phyloP scores from a whole-genome alignment of 1,284 basidiomycete genomes.

The Cutaneotrichosporon mucoides region DNA sequence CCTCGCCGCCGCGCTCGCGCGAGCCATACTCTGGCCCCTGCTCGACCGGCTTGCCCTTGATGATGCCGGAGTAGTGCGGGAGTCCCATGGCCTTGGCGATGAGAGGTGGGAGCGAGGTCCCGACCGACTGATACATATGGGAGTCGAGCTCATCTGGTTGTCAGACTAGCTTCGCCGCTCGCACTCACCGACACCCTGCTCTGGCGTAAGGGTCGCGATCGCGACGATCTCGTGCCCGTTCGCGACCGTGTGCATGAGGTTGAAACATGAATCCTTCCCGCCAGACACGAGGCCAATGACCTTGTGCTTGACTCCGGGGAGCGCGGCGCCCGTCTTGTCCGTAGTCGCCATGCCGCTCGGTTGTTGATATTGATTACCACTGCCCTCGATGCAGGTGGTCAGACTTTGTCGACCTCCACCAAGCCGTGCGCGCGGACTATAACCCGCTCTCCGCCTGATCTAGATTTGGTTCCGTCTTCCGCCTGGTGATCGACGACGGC shows the following conservation, averaged over 20 bases:
- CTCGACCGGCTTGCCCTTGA: constrained; percentile 75
- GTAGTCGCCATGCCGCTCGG: no score
- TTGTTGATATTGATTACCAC: no score
- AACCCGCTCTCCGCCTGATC: no score
- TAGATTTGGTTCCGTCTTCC: no score
- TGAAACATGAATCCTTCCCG: constrained; percentile 98
- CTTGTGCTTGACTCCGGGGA: constrained; percentile 54
- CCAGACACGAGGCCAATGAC: constrained; percentile 93
- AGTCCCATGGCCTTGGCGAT: constrained; percentile 80
- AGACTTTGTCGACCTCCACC: no score
- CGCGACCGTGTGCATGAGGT: constrained; percentile 78
- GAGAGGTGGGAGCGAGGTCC: constrained; percentile 85
- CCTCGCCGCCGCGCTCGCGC: constrained; percentile 42
- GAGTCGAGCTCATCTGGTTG: constrained; percentile 91
- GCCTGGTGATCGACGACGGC: no score
- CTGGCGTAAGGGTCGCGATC: constrained; percentile 81
- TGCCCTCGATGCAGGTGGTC: no score
- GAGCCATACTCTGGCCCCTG: constrained; percentile 80
- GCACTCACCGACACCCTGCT: constrained; percentile 69
- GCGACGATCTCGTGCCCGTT: constrained; percentile 88
- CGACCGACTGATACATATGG: constrained; percentile 97
- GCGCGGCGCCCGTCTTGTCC: neutral
- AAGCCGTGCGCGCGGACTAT: no score
- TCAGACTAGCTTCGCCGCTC: neutral
- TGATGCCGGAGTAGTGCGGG: constrained; percentile 77